phyloP scores from a whole-genome alignment of 2,329 filamentous ascomycete species.

The Diplodia scrobiculata region DNA sequence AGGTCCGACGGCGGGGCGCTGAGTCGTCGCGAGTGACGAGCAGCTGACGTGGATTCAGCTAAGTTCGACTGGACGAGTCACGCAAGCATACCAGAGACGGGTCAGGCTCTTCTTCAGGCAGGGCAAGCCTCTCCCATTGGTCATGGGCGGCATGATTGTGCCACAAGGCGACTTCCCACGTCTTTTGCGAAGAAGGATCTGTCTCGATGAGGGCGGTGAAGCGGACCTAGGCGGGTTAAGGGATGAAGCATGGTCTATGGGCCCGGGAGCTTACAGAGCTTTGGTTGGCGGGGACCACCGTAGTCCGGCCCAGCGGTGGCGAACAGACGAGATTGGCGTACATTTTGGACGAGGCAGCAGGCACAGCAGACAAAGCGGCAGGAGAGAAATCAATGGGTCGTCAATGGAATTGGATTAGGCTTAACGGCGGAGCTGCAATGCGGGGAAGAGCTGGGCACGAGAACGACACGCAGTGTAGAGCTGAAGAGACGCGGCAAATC shows the following conservation, averaged over 20 bases:
- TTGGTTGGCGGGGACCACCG: slow-evolving; percentile 55
- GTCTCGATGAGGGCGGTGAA: slow-evolving; percentile 74
- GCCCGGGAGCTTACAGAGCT: slow-evolving; percentile 41
- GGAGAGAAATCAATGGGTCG: slow-evolving; percentile 19
- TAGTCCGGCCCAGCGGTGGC: slow-evolving; percentile 76
- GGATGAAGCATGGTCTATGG: slow-evolving; percentile 23
- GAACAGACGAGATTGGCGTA: slow-evolving; percentile 62
- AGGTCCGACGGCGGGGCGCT: slow-evolving; percentile 44
- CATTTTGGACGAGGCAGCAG: slow-evolving; percentile 38
- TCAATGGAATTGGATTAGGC: slow-evolving; percentile 8
- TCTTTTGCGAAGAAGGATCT: slow-evolving; percentile 55
- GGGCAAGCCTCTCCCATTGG: slow-evolving; percentile 58
- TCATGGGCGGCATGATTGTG: slow-evolving; percentile 62
- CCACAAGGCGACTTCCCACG: slow-evolving; percentile 78
- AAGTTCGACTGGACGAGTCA: background rate
- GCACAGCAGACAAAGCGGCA: background rate
- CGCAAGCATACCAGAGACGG: slow-evolving; percentile 1
- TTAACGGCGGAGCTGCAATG: background rate
- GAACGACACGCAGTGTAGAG: background rate
- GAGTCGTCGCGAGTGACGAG: slow-evolving; percentile 8
- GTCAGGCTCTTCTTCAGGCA: background rate
- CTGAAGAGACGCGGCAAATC: background rate
- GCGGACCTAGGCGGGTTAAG: slow-evolving; percentile 46
- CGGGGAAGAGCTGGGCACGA: slow-evolving; percentile 11
- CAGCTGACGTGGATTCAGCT: slow-evolving; percentile 24